These are phyloP conservation scores for Gastrodia elata DNA, from an alignment of 106 monocot genomes.

Conservation along the genomic window DNA sequence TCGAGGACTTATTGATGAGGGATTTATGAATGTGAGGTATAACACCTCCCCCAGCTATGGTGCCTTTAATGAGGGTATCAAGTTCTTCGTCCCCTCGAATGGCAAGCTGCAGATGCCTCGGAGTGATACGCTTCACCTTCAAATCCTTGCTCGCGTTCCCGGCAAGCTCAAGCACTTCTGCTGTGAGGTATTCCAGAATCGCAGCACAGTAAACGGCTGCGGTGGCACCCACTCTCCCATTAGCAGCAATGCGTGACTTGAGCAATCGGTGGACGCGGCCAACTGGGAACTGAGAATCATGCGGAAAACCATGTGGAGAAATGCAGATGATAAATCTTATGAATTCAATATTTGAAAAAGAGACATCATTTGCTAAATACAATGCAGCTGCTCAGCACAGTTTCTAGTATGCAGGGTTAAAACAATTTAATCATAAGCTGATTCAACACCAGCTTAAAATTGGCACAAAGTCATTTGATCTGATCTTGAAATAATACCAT, in stretches of 20 bases:
- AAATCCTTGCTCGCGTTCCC: slow-evolving; percentile 37
- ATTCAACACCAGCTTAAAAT: too few species aligned
- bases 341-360: neutral
- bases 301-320: too few species aligned
- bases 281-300: slow-evolving; percentile 20
- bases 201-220: slow-evolving; percentile 36
- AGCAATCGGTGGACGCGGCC: slow-evolving; percentile 34
- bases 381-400: too few species aligned
- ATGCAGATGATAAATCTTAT: neutral
- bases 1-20: slow-evolving; percentile 37
- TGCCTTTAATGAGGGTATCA: slow-evolving; percentile 30
- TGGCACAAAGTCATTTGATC: too few species aligned
- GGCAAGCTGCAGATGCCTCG: slow-evolving; percentile 32
- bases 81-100: slow-evolving; percentile 33
- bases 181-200: slow-evolving; percentile 30
- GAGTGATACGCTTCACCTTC: slow-evolving; percentile 34
- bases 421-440: too few species aligned
- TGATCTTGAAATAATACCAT: too few species aligned
- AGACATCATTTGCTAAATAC: neutral
- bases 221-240: slow-evolving; percentile 28
- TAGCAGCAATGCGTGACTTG: slow-evolving; percentile 23
- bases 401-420: too few species aligned
- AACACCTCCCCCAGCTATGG: slow-evolving; percentile 31
- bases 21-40: slow-evolving; percentile 37
- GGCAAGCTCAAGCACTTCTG: slow-evolving; percentile 28